These are phyloP conservation scores for Clausena lansium DNA, from an alignment of 345 rosid species.

Conservation along the genomic window DNA sequence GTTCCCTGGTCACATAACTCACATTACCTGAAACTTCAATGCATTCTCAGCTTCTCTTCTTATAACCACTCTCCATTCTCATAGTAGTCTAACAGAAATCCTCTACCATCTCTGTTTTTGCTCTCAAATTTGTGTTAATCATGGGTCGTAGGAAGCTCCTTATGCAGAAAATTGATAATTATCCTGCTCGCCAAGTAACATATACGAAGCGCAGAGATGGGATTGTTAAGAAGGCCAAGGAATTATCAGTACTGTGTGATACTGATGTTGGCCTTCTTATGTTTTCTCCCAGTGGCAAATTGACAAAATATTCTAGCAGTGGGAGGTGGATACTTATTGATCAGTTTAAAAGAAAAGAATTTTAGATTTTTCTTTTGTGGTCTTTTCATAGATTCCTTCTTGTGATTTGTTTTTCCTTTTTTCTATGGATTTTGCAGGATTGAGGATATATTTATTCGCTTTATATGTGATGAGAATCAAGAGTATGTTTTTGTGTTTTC, in stretches of 20 bases:
- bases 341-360: neutral
- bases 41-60: conserved; percentile 3
- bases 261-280: conserved; percentile 28
- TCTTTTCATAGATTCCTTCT: neutral
- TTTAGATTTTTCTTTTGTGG: neutral
- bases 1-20: neutral
- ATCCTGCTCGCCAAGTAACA: conserved; percentile 6
- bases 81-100: neutral
- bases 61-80: neutral
- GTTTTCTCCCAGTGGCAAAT: conserved; percentile 33
- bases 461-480: neutral
- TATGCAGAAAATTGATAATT: conserved; percentile 14
- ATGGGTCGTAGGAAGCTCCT: conserved; percentile 18
- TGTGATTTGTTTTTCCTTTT: neutral
- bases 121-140: neutral
- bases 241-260: conserved; percentile 22
- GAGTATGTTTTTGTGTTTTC: conserved; percentile 12
- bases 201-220: conserved; percentile 31
- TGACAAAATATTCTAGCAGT: conserved; percentile 20
- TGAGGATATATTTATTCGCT: conserved; percentile 34
- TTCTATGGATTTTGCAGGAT: conserved; percentile 16
- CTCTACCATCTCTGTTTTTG: neutral
- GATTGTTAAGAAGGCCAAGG: conserved; percentile 30
- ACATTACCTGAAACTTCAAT: conserved; percentile 4
- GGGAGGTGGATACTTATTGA: conserved; percentile 28